Percentiles rank a stretch among this genome's conserved stretches.
phyloP scores from a whole-genome alignment of 228 moss, liverwort and hornwort species.

The Sphagnum magellanicum region DNA sequence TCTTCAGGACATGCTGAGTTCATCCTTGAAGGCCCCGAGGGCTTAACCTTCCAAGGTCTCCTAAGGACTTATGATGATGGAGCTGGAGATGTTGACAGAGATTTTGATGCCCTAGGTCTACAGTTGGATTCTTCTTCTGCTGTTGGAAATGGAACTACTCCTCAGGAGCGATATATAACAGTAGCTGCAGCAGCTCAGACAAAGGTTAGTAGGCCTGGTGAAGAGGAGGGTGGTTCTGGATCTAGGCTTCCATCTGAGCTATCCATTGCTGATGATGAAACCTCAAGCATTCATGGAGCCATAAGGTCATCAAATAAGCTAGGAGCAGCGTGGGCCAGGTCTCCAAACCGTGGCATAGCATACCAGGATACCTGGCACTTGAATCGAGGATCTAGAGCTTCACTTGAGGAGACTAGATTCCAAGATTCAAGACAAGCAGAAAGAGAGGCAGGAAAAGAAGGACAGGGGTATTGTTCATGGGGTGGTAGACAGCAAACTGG shows the following conservation, averaged over 20 bases:
- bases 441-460: conserved; percentile 74
- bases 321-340: conserved; percentile 83
- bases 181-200: too few relatives aligned
- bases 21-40: conserved; percentile 63
- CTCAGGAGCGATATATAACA: too few relatives aligned
- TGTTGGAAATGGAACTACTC: too few relatives aligned
- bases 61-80: conserved; percentile 88
- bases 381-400: conserved; percentile 64
- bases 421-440: conserved; percentile 75
- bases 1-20: conserved; percentile 82
- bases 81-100: conserved; percentile 93
- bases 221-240: too few relatives aligned
- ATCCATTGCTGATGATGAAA: too few relatives aligned
- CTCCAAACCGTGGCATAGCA: conserved; percentile 62
- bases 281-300: too few relatives aligned
- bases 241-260: too few relatives aligned
- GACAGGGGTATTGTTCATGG: conserved; percentile 41
- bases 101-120: conserved; percentile 79
- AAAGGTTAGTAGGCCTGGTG: too few relatives aligned
- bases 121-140: conserved; percentile 22
- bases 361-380: conserved; percentile 87
- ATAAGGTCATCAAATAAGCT: too few relatives aligned
- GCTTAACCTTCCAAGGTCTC: conserved; percentile 83
- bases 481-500: not conserved
- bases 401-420: conserved; percentile 60